Evolutionary conservation across 2,329 filamentous ascomycete genomes (phyloP).

Genomic region (Epichloe sp.): DNA sequence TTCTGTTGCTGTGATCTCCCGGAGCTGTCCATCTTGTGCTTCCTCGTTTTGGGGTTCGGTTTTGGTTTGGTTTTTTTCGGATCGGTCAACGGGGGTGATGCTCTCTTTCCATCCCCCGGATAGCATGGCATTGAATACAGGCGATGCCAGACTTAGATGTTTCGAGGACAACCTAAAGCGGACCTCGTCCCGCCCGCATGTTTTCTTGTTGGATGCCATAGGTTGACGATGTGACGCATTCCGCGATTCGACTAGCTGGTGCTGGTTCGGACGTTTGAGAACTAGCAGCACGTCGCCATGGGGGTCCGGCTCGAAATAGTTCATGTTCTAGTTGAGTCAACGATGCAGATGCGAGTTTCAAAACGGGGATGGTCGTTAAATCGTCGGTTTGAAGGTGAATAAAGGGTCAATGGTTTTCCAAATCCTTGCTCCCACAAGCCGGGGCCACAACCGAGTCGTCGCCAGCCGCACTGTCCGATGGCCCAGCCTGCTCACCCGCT

Average conservation of each 20-base stretch:
- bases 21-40: neutral
- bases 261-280: neutral
- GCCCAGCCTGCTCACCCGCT: no score
- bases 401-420: no score
- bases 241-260: neutral
- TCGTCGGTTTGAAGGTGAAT: no score
- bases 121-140: conserved; percentile 8
- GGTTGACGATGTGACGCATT: neutral
- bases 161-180: conserved; percentile 17
- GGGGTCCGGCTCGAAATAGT: neutral
- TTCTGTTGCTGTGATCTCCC: neutral
- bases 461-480: no score
- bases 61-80: neutral
- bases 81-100: conserved; percentile 8
- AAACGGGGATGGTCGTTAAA: no score
- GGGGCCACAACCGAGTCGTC: no score
- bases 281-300: neutral
- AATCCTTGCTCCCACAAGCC: no score
- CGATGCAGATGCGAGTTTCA: no score
- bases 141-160: conserved; percentile 22
- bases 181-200: neutral
- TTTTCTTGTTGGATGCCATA: neutral
- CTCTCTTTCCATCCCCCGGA: conserved; percentile 5
- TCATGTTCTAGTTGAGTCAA: neutral
- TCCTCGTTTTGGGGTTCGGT: neutral